Percentiles rank a stretch among this genome's conserved stretches.
These are phyloP conservation scores for Aspergillus piperis DNA, from an alignment of 2,329 filamentous ascomycete species.

Conservation along the genomic window DNA sequence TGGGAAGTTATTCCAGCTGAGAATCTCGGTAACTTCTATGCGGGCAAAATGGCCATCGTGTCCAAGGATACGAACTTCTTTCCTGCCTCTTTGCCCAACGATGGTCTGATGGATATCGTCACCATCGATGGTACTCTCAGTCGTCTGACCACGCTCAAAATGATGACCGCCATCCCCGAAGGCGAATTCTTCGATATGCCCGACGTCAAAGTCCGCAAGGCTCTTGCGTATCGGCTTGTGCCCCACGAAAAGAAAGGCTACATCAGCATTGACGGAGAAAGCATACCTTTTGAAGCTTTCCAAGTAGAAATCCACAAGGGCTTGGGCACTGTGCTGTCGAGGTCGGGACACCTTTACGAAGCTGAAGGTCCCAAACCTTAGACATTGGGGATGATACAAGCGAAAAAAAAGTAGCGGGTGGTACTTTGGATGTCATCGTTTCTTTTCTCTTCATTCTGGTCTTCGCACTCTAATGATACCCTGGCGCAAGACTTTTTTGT, in stretches of 20 bases:
- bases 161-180: slow-evolving; percentile 71
- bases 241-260: slow-evolving; percentile 74
- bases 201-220: slow-evolving; percentile 77
- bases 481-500: slow-evolving; percentile 26
- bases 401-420: neutral
- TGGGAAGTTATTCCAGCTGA: slow-evolving; percentile 76
- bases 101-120: slow-evolving; percentile 84
- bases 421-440: slow-evolving; percentile 11
- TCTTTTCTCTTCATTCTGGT: slow-evolving; percentile 15
- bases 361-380: slow-evolving; percentile 43
- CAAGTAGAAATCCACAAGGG: slow-evolving; percentile 86
- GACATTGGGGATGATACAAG: neutral
- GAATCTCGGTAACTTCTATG: slow-evolving; percentile 88
- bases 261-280: slow-evolving; percentile 93
- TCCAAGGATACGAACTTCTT: slow-evolving; percentile 82
- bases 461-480: slow-evolving; percentile 37
- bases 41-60: slow-evolving; percentile 94
- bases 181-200: slow-evolving; percentile 78
- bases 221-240: slow-evolving; percentile 81
- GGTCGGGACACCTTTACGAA: slow-evolving; percentile 71
- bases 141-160: slow-evolving; percentile 64
- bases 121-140: slow-evolving; percentile 75
- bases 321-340: slow-evolving; percentile 81
- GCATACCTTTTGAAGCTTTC: slow-evolving; percentile 81
- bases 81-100: slow-evolving; percentile 73